A percentile compares a stretch with the other conserved stretches of the same genome.
phyloP scores from a whole-genome alignment of 208 protist genomes.

The Borovskyia barvae region DNA sequence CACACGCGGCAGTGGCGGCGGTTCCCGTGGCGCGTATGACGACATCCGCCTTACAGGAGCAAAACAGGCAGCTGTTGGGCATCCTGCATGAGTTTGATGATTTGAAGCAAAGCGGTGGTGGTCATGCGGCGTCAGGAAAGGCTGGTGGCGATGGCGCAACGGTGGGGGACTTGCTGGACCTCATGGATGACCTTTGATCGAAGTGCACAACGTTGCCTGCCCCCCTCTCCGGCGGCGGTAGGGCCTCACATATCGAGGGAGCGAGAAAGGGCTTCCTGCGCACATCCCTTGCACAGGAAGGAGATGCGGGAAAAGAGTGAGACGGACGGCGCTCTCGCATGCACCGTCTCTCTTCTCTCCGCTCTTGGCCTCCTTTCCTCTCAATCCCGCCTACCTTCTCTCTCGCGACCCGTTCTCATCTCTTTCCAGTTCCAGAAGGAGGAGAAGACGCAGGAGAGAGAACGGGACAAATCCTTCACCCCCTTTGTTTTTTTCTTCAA shows the following conservation, averaged over 20 bases:
- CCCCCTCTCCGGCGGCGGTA: no score
- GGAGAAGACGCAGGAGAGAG: background rate
- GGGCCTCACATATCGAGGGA: background rate
- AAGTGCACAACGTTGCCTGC: no score
- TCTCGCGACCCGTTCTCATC: conserved; percentile 17
- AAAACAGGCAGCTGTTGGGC: conserved; percentile 58
- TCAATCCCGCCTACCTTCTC: no score
- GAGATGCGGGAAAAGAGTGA: no score
- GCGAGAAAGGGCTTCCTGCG: background rate
- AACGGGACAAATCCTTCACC: conserved; percentile 8
- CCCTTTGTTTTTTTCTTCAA: conserved; percentile 18
- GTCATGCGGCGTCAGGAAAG: background rate
- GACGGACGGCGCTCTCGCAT: no score
- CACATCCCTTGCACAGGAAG: no score
- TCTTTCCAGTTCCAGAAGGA: background rate
- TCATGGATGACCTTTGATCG: conserved; percentile 83
- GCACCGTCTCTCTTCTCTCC: no score
- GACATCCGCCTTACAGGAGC: conserved; percentile 25
- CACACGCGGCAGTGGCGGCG: background rate
- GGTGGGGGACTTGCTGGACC: conserved; percentile 58
- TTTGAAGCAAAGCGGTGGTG: background rate
- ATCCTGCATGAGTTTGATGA: conserved; percentile 45
- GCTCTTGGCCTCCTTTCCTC: no score
- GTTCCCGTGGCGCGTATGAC: conserved; percentile 36
- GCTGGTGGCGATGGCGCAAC: background rate